These are phyloP conservation scores for Proliferodiscus dingleyae DNA, from an alignment of 2,329 filamentous ascomycete species.

Conservation along the genomic window DNA sequence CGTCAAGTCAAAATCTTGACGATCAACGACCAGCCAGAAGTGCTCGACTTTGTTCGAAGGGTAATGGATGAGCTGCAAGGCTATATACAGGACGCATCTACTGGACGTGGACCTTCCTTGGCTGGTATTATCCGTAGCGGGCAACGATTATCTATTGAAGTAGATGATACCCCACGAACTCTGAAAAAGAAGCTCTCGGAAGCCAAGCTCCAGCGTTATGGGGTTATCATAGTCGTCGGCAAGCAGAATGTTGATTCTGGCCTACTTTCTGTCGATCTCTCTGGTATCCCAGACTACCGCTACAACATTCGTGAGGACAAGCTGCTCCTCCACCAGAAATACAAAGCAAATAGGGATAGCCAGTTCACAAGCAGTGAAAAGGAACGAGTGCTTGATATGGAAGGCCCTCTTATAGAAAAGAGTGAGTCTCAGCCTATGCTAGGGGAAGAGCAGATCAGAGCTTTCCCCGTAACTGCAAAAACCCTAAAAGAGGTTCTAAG, in stretches of 20 bases:
- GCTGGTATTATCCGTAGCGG: conserved; percentile 21
- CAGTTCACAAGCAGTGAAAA: background rate
- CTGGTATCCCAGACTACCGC: conserved; percentile 28
- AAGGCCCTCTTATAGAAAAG: background rate
- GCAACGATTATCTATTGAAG: conserved; percentile 55
- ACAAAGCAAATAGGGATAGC: background rate
- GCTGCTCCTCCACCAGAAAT: conserved; percentile 1
- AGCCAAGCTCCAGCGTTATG: conserved; percentile 68
- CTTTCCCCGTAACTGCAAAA: conserved; percentile 11
- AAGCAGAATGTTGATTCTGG: conserved; percentile 55
- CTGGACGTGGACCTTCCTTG: conserved; percentile 5
- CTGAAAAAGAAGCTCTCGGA: conserved; percentile 66
- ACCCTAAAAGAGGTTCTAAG: conserved; percentile 14
- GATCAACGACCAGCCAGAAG: conserved; percentile 52
- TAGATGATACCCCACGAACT: conserved; percentile 59
- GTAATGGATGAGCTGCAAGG: conserved; percentile 11
- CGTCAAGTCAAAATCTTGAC: conserved; percentile 71
- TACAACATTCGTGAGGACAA: conserved; percentile 3
- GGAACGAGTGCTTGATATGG: background rate
- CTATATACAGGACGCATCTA: background rate
- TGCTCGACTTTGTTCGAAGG: conserved; percentile 25
- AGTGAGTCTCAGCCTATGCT: background rate
- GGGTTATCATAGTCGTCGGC: conserved; percentile 69
- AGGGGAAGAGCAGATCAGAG: conserved; percentile 11
- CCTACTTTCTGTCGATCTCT: conserved; percentile 48